Conservation (phyloP, 306 rosid genomes). For the Malus orientalis region DNA sequence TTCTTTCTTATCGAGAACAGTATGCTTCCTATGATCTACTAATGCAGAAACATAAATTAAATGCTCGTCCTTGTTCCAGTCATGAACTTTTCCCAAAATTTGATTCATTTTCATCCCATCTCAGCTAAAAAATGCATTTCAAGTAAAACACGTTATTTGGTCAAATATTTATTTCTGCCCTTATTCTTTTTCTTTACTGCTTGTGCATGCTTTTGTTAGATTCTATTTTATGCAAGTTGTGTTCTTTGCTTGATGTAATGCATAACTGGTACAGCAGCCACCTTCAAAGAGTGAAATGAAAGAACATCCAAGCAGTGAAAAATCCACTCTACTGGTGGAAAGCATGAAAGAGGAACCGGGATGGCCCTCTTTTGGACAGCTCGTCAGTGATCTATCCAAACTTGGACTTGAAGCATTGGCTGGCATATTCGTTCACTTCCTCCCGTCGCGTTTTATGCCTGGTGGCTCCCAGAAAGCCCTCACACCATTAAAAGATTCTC, state of each 20-base stretch:
- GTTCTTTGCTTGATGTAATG: slow-evolving; percentile 18
- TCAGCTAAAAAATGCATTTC: not conserved
- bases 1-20: slow-evolving; percentile 48
- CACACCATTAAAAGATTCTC: slow-evolving; percentile 67
- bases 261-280: slow-evolving; percentile 29
- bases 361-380: slow-evolving; percentile 90
- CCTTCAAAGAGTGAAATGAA: slow-evolving; percentile 34
- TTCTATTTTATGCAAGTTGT: not conserved
- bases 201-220: not conserved
- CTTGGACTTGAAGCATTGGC: slow-evolving; percentile 48
- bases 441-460: slow-evolving; percentile 48
- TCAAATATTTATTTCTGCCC: not conserved
- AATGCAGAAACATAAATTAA: slow-evolving; percentile 6
- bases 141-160: not conserved
- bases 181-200: not conserved
- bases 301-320: slow-evolving; percentile 39
- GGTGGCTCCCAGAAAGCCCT: slow-evolving; percentile 35
- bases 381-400: slow-evolving; percentile 64
- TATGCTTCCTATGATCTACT: slow-evolving; percentile 18
- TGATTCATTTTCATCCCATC: not conserved
- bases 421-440: slow-evolving; percentile 34
- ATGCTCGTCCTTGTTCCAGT: not conserved
- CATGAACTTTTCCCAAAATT: not conserved
- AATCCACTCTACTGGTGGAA: slow-evolving; percentile 33
- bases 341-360: slow-evolving; percentile 76